These are phyloP conservation scores for Ganoderma sp. DNA, from an alignment of 1,284 basidiomycete species.

Conservation along the genomic window DNA sequence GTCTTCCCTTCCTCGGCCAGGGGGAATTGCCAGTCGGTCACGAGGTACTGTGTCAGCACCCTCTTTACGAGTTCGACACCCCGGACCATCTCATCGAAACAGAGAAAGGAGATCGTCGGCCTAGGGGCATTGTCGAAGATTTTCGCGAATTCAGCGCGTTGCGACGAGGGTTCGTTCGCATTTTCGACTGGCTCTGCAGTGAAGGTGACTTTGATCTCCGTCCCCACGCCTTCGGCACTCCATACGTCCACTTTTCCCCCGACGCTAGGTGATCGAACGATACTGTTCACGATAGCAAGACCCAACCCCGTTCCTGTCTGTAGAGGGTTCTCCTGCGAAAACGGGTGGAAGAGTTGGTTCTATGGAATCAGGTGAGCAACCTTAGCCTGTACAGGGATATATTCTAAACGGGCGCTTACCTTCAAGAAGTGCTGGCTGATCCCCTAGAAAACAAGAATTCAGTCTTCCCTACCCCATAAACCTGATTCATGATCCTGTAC, in stretches of 20 bases:
- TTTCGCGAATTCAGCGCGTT: conserved; percentile 52
- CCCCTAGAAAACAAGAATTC: conserved; percentile 53
- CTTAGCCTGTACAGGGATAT: neutral
- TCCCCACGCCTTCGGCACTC: conserved; percentile 90
- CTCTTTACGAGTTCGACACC: conserved; percentile 74
- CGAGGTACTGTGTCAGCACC: conserved; percentile 72
- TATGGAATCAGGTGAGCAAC: conserved; percentile 40
- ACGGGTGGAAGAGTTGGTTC: conserved; percentile 97
- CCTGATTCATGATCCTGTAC: conserved; percentile 41
- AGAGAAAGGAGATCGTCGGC: conserved; percentile 71
- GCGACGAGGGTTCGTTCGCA: conserved; percentile 44
- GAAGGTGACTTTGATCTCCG: conserved; percentile 90
- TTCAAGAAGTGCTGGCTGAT: conserved; percentile 89
- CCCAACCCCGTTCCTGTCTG: conserved; percentile 95
- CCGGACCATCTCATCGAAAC: conserved; percentile 71
- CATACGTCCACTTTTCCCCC: conserved; percentile 89
- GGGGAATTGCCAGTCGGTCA: conserved; percentile 80
- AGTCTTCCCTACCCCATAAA: neutral
- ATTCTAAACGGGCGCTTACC: conserved; percentile 45
- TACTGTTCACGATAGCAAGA: conserved; percentile 96
- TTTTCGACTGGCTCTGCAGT: conserved; percentile 69
- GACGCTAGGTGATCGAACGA: conserved; percentile 85
- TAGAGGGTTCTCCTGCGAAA: conserved; percentile 91
- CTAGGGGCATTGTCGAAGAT: conserved; percentile 52
- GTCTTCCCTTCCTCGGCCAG: conserved; percentile 50